These are phyloP conservation scores for Coemansia sp. DNA, from an alignment of 192 early-diverging fungal species.

Conservation along the genomic window DNA sequence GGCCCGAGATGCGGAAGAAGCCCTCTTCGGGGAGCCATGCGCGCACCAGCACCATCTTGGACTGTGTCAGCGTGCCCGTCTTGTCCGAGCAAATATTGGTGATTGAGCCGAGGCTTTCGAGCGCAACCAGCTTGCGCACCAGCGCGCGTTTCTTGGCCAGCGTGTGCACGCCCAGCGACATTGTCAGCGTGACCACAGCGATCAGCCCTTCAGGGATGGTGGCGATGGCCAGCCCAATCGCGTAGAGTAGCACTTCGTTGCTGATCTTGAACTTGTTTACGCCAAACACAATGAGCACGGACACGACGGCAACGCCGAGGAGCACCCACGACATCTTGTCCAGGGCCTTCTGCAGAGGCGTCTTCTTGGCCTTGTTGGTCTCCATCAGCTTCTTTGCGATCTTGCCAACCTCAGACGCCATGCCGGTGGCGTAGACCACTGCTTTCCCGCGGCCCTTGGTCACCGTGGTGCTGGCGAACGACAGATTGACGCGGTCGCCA, in stretches of 20 bases:
- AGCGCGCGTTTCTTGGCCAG: slow-evolving; percentile 87
- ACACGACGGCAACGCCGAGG: slow-evolving; percentile 64
- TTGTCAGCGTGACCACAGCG: slow-evolving; percentile 90
- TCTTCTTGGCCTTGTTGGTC: slow-evolving; percentile 52
- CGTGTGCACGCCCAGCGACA: slow-evolving; percentile 82
- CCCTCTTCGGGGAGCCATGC: slow-evolving; percentile 76
- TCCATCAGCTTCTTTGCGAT: slow-evolving; percentile 80
- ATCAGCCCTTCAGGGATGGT: slow-evolving; percentile 94
- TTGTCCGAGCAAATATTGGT: slow-evolving; percentile 97
- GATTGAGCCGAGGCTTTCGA: slow-evolving; percentile 89
- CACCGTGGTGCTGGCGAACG: slow-evolving; percentile 84
- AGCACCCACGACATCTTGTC: slow-evolving; percentile 75
- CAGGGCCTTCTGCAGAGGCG: slow-evolving; percentile 65
- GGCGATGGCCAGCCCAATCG: slow-evolving; percentile 84
- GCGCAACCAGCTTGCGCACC: slow-evolving; percentile 80
- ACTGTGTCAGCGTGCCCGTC: slow-evolving; percentile 89
- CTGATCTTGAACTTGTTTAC: slow-evolving; percentile 59
- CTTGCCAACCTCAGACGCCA: slow-evolving; percentile 87
- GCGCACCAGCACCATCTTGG: slow-evolving; percentile 86
- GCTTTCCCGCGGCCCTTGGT: slow-evolving; percentile 88
- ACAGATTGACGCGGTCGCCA: slow-evolving; percentile 88
- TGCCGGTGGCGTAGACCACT: slow-evolving; percentile 79
- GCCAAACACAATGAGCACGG: slow-evolving; percentile 81
- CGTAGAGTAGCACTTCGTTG: slow-evolving; percentile 64
- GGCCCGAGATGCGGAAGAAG: slow-evolving; percentile 64